phyloP scores from a whole-genome alignment of 1,284 basidiomycete species.

The Moesziomyces antarcticus region DNA sequence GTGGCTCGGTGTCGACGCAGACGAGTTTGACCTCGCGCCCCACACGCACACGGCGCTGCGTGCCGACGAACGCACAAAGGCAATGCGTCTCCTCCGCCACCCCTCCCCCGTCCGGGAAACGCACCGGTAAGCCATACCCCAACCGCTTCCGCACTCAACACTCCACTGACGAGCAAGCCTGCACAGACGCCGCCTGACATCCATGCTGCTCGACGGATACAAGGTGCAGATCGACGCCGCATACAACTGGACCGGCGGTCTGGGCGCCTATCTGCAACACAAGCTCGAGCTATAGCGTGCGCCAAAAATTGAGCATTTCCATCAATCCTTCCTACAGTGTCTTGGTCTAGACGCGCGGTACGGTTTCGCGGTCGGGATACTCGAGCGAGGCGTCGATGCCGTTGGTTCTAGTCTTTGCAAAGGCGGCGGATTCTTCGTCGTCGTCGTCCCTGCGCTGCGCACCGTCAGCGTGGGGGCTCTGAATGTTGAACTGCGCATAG shows the following conservation, averaged over 20 bases:
- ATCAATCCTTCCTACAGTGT: neutral
- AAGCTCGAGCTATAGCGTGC: neutral
- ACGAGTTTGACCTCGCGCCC: slow-evolving; percentile 9
- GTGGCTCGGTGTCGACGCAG: slow-evolving; percentile 27
- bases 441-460: neutral
- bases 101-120: too few relatives aligned
- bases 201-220: slow-evolving; percentile 44
- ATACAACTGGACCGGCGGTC: slow-evolving; percentile 10
- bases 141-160: too few relatives aligned
- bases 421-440: slow-evolving; percentile 5
- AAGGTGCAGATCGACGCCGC: slow-evolving; percentile 56
- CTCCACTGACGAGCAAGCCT: too few relatives aligned
- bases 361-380: slow-evolving; percentile 39
- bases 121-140: neutral
- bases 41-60: neutral
- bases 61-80: slow-evolving; percentile 42
- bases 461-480: neutral
- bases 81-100: slow-evolving; percentile 16
- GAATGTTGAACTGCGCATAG: slow-evolving; percentile 14
- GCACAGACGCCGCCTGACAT: slow-evolving; percentile 26
- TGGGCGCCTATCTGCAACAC: slow-evolving; percentile 18
- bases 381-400: slow-evolving; percentile 17
- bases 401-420: slow-evolving; percentile 2
- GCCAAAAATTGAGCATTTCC: slow-evolving; percentile 2
- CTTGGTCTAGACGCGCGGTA: slow-evolving; percentile 16